These are phyloP conservation scores for Termitomyces sp. DNA, from an alignment of 768 basidiomycete genomes.

Conservation along the genomic window DNA sequence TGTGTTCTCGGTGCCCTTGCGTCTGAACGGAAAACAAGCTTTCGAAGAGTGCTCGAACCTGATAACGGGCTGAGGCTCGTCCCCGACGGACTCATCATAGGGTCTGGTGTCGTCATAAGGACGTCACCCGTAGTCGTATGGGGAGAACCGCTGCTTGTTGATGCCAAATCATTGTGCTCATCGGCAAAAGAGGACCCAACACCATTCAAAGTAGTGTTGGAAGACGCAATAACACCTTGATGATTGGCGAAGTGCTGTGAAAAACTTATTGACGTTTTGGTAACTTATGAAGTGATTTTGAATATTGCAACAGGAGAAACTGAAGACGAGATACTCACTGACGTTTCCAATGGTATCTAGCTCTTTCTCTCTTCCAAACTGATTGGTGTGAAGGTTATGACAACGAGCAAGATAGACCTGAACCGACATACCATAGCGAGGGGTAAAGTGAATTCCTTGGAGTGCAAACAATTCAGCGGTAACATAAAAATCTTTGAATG, in stretches of 20 bases:
- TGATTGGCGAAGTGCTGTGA: constrained; percentile 47
- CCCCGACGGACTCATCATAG: constrained; percentile 21
- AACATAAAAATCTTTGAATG: neutral
- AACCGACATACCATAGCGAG: constrained; percentile 48
- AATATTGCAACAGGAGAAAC: neutral
- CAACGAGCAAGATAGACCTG: neutral
- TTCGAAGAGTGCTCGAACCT: constrained; percentile 39
- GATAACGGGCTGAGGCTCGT: constrained; percentile 31
- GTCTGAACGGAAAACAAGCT: constrained; percentile 39
- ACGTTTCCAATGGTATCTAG: constrained; percentile 65
- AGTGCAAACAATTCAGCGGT: neutral
- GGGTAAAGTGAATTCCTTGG: constrained; percentile 68
- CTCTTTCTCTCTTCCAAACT: constrained; percentile 74
- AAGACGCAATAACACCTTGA: constrained; percentile 37
- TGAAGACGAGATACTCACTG: constrained; percentile 35
- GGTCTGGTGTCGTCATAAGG: neutral
- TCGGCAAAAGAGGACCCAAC: constrained; percentile 27
- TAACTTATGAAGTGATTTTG: constrained; percentile 27
- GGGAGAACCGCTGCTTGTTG: constrained; percentile 40
- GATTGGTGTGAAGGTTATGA: neutral
- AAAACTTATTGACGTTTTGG: constrained; percentile 54
- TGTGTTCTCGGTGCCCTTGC: constrained; percentile 49
- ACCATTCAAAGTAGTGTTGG: constrained; percentile 29
- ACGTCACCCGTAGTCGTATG: constrained; percentile 1
- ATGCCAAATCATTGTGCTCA: constrained; percentile 39